Evolutionary conservation across 139 green algal genomes (phyloP).

Genomic region (Micromonas pusilla): DNA sequence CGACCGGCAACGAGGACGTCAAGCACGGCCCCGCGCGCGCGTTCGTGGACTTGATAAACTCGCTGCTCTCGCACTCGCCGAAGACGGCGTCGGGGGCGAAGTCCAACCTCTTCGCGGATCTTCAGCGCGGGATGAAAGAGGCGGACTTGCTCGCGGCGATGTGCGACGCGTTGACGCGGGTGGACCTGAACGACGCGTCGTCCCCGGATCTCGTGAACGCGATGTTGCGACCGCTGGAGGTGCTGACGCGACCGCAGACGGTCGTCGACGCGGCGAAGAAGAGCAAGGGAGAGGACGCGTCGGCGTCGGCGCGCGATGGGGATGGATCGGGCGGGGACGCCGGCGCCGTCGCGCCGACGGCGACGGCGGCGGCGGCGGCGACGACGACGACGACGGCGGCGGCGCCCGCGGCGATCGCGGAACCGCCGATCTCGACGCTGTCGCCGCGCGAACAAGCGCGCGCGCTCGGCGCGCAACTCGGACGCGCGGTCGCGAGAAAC

Average conservation of each 20-base stretch:
- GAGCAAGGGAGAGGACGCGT: too few relatives aligned
- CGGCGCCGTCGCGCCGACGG: too few relatives aligned
- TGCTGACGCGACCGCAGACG: slow-evolving; percentile 60
- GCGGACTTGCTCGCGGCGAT: slow-evolving; percentile 60
- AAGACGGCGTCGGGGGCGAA: neutral
- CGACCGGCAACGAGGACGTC: neutral
- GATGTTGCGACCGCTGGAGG: slow-evolving; percentile 75
- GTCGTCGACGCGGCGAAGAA: too few relatives aligned
- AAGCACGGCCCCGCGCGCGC: neutral
- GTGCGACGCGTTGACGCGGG: slow-evolving; percentile 39
- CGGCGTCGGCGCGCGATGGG: too few relatives aligned
- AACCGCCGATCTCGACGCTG: too few relatives aligned
- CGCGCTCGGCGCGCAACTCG: too few relatives aligned
- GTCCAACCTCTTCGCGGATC: slow-evolving; percentile 48
- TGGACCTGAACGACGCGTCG: slow-evolving; percentile 61
- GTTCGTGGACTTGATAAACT: slow-evolving; percentile 46
- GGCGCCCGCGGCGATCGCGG: too few relatives aligned
- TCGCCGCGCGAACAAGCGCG: too few relatives aligned
- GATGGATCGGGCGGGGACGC: too few relatives aligned
- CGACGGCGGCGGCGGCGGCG: too few relatives aligned
- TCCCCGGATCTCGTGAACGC: slow-evolving; percentile 47
- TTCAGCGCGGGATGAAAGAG: slow-evolving; percentile 64
- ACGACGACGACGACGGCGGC: too few relatives aligned
- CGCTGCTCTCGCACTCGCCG: slow-evolving; percentile 37
- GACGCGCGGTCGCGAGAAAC: neutral